phyloP scores from a whole-genome alignment of 208 protist genomes.

The Porcisia hertigi region DNA sequence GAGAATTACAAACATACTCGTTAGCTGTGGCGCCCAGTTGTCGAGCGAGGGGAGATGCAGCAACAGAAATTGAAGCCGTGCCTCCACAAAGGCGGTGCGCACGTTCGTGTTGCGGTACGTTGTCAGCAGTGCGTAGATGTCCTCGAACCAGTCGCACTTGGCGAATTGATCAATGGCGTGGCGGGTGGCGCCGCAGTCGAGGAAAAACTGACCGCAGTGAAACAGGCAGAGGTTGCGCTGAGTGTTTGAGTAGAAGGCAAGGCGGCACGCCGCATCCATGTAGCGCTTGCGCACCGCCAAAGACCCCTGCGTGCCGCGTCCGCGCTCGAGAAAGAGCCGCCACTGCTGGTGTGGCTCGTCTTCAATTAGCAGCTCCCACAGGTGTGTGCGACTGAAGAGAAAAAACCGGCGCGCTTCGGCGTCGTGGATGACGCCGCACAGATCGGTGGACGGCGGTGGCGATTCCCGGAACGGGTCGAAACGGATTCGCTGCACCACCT shows the following conservation, averaged over 20 bases:
- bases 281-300: conserved; percentile 46
- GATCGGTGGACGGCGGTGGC: conserved; percentile 7
- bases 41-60: conserved; percentile 13
- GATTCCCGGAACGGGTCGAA: conserved; percentile 70
- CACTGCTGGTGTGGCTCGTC: conserved; percentile 76
- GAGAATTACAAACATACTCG: conserved; percentile 18
- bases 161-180: conserved; percentile 49
- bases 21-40: conserved; percentile 27
- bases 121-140: conserved; percentile 50
- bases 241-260: conserved; percentile 38
- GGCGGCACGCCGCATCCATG: conserved; percentile 61
- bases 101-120: conserved; percentile 31
- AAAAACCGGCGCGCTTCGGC: conserved; percentile 46
- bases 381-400: conserved; percentile 44
- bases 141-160: conserved; percentile 70
- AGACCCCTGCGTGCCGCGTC: conserved; percentile 20
- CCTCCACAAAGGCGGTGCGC: conserved; percentile 47
- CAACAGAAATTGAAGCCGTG: conserved; percentile 41
- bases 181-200: conserved; percentile 36
- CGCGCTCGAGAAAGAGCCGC: conserved; percentile 74
- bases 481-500: conserved; percentile 72
- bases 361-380: conserved; percentile 70
- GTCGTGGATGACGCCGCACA: conserved; percentile 56
- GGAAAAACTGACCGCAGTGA: conserved; percentile 56
- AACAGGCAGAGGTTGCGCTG: conserved; percentile 43